Percentiles rank a stretch among this genome's conserved stretches.
These are phyloP conservation scores for Boletus reticuloceps DNA, from an alignment of 768 basidiomycete genomes.

Conservation along the genomic window DNA sequence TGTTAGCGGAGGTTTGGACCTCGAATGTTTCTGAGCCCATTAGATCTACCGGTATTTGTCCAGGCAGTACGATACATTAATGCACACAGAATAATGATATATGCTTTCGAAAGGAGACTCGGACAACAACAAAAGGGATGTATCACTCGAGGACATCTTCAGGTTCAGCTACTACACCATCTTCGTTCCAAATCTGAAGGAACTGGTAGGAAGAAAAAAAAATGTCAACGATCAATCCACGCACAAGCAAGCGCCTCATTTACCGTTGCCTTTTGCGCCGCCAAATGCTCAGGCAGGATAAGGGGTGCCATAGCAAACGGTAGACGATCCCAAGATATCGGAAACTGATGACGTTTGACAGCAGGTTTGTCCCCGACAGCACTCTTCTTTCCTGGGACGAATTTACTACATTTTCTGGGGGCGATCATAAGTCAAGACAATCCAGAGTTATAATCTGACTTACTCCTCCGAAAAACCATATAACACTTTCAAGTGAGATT, in stretches of 20 bases:
- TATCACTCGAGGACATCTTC: conserved; percentile 43
- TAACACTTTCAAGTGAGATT: conserved; percentile 76
- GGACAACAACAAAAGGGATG: background rate
- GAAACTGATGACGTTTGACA: conserved; percentile 54
- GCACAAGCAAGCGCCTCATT: conserved; percentile 26
- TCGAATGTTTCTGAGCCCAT: background rate
- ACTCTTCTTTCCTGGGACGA: conserved; percentile 84
- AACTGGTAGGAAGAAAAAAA: conserved; percentile 42
- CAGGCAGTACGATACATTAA: conserved; percentile 28
- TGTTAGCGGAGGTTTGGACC: too few species aligned
- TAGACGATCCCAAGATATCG: conserved; percentile 71
- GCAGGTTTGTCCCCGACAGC: conserved; percentile 84
- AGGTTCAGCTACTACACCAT: conserved; percentile 67
- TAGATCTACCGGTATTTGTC: conserved; percentile 12
- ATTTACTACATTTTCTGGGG: conserved; percentile 89
- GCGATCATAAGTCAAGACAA: background rate
- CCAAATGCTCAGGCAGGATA: conserved; percentile 58
- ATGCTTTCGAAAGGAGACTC: conserved; percentile 1
- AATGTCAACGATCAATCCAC: background rate
- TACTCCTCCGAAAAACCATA: conserved; percentile 94
- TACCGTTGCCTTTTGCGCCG: conserved; percentile 63
- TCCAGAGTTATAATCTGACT: conserved; percentile 25
- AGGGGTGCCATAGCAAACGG: conserved; percentile 64
- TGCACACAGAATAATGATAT: conserved; percentile 28
- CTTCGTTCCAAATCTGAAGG: conserved; percentile 78